These are phyloP conservation scores for Zymoseptoria passerinii DNA, from an alignment of 2,329 filamentous ascomycete species.

Conservation along the genomic window DNA sequence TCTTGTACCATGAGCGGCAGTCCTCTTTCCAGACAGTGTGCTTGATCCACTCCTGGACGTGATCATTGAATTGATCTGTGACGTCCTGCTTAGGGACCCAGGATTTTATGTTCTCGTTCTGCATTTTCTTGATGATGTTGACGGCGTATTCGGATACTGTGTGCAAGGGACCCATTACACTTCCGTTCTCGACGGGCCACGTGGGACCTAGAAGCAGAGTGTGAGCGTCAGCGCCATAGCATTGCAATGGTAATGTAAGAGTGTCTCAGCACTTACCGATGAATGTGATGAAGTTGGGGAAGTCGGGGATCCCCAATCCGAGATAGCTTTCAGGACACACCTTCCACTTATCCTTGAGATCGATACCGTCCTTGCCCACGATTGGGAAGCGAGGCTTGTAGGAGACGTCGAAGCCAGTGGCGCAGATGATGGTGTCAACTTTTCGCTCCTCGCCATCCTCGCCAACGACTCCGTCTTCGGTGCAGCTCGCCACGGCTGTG, in stretches of 20 bases:
- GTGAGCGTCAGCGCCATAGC: neutral
- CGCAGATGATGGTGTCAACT: constrained; percentile 38
- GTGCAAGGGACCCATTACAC: constrained; percentile 35
- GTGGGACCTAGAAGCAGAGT: constrained; percentile 3
- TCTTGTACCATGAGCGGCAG: constrained; percentile 37
- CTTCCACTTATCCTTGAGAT: constrained; percentile 35
- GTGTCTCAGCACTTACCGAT: constrained; percentile 13
- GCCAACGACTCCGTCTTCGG: constrained; percentile 39
- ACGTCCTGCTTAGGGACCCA: constrained; percentile 35
- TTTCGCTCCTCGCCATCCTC: constrained; percentile 35
- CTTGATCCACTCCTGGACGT: constrained; percentile 41
- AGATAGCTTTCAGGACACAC: constrained; percentile 34
- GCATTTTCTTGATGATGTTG: constrained; percentile 40
- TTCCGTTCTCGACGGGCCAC: constrained; percentile 41
- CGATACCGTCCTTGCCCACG: constrained; percentile 34
- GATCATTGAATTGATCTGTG: constrained; percentile 37
- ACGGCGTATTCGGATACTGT: constrained; percentile 35
- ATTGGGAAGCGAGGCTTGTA: constrained; percentile 38
- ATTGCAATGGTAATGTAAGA: neutral
- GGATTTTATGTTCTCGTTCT: constrained; percentile 37
- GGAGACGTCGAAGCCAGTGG: constrained; percentile 40
- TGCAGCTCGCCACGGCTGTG: constrained; percentile 38
- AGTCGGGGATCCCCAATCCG: constrained; percentile 35
- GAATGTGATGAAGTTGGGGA: constrained; percentile 38
- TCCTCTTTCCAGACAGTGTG: constrained; percentile 43